Evolutionary conservation across 192 early-diverging fungal species (phyloP), one percentile per base, ranked within the genome.

Genomic region (Entophlyctis luteolus): DNA sequence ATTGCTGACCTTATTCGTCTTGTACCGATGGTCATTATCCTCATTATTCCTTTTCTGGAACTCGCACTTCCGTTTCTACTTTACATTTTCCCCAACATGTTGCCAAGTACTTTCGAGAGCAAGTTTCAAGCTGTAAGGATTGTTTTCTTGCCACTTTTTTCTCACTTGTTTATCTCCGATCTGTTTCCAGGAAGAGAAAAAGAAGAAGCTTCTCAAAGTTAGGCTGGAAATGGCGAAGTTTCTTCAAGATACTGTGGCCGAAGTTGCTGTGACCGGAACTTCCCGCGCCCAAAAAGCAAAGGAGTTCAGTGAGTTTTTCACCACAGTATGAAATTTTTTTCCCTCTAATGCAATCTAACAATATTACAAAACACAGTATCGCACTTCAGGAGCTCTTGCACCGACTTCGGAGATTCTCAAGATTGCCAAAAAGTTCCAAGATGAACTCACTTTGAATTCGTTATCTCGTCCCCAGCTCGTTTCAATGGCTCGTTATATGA

Each of bases 61-160:
- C 81, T 98, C n/a, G 78, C 93, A 46, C 76, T 98, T 35, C 96
- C 96, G 10, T 83, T 98, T 31, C 84, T 91, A 5, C 76, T 98
- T 48, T 89, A 91, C 74, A 76, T 98, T 47, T 98, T 96, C 87
- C 96, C 96, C 23, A 91, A 93, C 68, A 96, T 98, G 93, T 74
- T 98, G 35, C 96, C 96, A 8, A 90, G 87, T 57, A 98, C 96
- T 3, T 98, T 94, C 79, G 93, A 95, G 75, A 88, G 89, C 84
- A 90, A 92, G 78, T 93, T 84, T 75, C 79, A 81, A 57, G 85
- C 87, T 76, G 87, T 88, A 73, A 60, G 58, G 39, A 12, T n/a
- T 60, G 16, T 2, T 6, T 47, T 35, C 27, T 67, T 71, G 6
- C 39, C 39, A 18, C 39, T 59, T 18, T 57, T 29, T 59, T 69